Base-by-base conservation (phyloP, 2,329 filamentous ascomycete genomes). In the Elsinoe batatas region DNA sequence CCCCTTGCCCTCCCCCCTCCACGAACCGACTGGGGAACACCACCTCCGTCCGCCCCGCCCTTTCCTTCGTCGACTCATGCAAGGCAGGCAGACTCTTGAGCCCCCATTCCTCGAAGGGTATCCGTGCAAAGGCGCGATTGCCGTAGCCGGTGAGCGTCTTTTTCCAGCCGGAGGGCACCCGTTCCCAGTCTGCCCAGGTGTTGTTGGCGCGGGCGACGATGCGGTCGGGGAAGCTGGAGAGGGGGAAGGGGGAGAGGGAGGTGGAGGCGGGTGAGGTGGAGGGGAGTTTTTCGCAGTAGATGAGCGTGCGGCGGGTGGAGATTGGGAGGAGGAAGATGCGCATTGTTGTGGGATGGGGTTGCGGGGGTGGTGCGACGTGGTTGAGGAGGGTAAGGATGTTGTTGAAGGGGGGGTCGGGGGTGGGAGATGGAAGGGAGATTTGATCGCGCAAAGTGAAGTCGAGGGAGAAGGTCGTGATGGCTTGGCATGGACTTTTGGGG, bases 61-160 rank as follows among this genome's bases (percentile, higher is more conserved):
- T 36, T 6, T 79, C 75, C 62, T 80, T 78, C 57, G 83, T 78
- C 61, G 81, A 79, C 57, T 81, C 74, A 40, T 83, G 88, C 62
- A 95, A 76, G 18, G 91, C 85, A 43, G 93, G 93, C 53, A 98
- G 84, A 35, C 89, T 95, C 74, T 97, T 97, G 62, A 98, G 78
- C 0, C 88, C 90, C 93, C 93, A 98, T 84, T 98, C 93, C 72
- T 97, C 88, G 69, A 88, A 96, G 2, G 93, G 88, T 64, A 98
- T 95, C 60, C 88, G 82, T 64, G 88, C 84, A 59, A 98, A 81
- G 13, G 88, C 82, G 49, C 82, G 76, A 72, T 98, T 96, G 56
- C 93, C 93, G 70, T 91, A 94, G 58, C 80, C 78, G 53, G 93
- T 91, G 17, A 96, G 78, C 63, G 82, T 82, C 67, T 86, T 89